A percentile compares a stretch with the other conserved stretches of the same genome.
These are phyloP conservation scores for Punica granatum DNA, from an alignment of 345 rosid genomes.

Conservation along the genomic window DNA sequence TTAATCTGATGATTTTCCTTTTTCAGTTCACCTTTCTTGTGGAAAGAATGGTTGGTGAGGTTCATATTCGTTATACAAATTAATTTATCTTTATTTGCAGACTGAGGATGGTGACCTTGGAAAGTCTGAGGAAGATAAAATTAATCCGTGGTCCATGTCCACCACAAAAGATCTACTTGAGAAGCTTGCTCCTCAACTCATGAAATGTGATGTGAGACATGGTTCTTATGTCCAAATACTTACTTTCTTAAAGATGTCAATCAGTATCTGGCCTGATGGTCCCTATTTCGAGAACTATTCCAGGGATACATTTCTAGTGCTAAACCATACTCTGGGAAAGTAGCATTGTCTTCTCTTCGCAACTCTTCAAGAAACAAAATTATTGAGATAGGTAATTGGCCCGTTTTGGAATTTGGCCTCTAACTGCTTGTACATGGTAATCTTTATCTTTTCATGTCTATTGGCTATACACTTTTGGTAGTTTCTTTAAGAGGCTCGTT, in stretches of 20 bases:
- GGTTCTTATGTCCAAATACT: background rate
- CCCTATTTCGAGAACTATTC: constrained; percentile 17
- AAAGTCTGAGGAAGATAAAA: constrained; percentile 15
- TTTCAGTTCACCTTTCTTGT: background rate
- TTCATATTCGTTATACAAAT: background rate
- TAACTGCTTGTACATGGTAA: background rate
- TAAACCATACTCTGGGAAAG: constrained; percentile 65
- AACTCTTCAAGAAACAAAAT: constrained; percentile 68
- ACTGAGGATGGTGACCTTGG: constrained; percentile 18
- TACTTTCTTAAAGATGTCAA: constrained; percentile 7
- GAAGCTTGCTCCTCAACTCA: constrained; percentile 45
- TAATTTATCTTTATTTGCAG: constrained; percentile 25
- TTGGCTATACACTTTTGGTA: background rate
- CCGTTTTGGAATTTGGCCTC: constrained; percentile 6
- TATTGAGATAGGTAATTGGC: constrained; percentile 57
- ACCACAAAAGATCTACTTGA: constrained; percentile 35
- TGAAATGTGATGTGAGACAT: constrained; percentile 51
- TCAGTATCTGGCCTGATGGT: constrained; percentile 6
- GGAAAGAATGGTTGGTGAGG: too few relatives aligned
- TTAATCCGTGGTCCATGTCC: constrained; percentile 71
- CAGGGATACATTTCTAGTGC: constrained; percentile 66
- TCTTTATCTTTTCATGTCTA: background rate
- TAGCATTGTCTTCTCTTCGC: constrained; percentile 44
- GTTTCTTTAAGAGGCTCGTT: background rate
- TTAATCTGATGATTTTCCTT: background rate